Evolutionary conservation across 352 stramenopile genomes (phyloP), one percentile per base, ranked within the genome.

Genomic region (Pythium scleroteichum): DNA sequence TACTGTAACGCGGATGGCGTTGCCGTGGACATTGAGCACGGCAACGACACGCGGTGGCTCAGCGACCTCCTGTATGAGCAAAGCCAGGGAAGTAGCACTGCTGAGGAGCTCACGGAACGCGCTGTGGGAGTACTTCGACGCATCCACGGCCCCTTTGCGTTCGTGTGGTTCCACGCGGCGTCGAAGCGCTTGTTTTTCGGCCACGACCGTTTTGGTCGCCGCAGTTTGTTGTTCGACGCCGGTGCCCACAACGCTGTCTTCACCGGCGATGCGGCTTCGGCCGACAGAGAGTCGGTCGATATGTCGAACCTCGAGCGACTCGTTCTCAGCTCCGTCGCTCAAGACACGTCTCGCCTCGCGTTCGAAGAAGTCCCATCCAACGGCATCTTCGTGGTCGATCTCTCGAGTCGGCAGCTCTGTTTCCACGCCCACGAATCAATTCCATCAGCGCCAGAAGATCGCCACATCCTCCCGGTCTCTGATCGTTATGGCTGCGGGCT

Each of bases 201-300:
- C 22, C 76, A 97, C 60, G 95, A 98, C 71, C 72, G 73, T 9
- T 90, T 96, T 62, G 94, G 94, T 17, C 82, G 94, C 35, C 75
- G 95, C 35, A 98, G 93, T 72, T 64, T 98, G 26, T 64, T 98
- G 14, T 81, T 83, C 22, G 72, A 78, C 48, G 29, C 29, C 5
- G 75, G 32, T 16, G 62, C 60, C 23, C 13, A 24, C 20, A 19
- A 10, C 10, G 64, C 73, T 49, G 24, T 72, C 38, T 51, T 88
- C 7, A 59, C 50, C 1, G 24, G 26, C 13, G 29, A 44, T n/a
- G 22, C 44, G 8, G 33, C 24, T 2, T 48, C 39, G 26, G 2
- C 6, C 14, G 19, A 16, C 19, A 20, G 22, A 3, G 49, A 55
- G n/a, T 9, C 27, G 27, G 14, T 26, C 16, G 29, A 35, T 35